Evolutionary conservation across 139 green algal genomes (phyloP).

Genomic region (Picochlorum sp.): DNA sequence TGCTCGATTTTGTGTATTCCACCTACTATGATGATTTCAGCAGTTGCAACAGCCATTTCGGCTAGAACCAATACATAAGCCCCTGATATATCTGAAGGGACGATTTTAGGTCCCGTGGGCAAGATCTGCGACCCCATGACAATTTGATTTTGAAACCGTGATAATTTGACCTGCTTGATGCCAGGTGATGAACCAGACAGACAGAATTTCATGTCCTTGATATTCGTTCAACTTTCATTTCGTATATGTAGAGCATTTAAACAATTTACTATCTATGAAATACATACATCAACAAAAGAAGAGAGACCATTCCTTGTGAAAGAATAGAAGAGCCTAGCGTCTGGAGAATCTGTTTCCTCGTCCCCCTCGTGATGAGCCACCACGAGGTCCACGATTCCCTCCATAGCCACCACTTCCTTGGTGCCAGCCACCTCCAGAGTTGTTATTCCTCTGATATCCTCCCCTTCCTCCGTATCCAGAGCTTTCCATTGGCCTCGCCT

Average conservation of each 20-base stretch:
- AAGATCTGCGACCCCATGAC: too few species aligned
- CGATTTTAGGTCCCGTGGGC: too few species aligned
- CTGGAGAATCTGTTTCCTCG: background rate
- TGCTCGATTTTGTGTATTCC: too few species aligned
- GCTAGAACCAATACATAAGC: too few species aligned
- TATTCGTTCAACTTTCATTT: too few species aligned
- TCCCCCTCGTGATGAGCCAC: background rate
- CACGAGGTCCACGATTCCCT: slow-evolving; percentile 3
- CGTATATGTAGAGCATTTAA: background rate
- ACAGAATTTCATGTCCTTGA: too few species aligned
- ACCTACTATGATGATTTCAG: too few species aligned
- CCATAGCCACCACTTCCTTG: slow-evolving; percentile 1
- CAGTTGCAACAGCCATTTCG: too few species aligned
- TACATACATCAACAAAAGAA: background rate
- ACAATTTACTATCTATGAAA: background rate
- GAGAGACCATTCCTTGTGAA: background rate
- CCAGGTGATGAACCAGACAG: too few species aligned
- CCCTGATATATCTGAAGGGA: too few species aligned
- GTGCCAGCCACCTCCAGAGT: slow-evolving; percentile 7
- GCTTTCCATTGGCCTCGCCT: slow-evolving; percentile 24
- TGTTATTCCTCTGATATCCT: slow-evolving; percentile 10
- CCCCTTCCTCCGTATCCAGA: slow-evolving; percentile 18
- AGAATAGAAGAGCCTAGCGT: background rate
- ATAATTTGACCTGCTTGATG: too few species aligned
- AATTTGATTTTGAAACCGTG: too few species aligned